These are phyloP conservation scores for Lagenaria siceraria DNA, from an alignment of 306 rosid species.

Conservation along the genomic window DNA sequence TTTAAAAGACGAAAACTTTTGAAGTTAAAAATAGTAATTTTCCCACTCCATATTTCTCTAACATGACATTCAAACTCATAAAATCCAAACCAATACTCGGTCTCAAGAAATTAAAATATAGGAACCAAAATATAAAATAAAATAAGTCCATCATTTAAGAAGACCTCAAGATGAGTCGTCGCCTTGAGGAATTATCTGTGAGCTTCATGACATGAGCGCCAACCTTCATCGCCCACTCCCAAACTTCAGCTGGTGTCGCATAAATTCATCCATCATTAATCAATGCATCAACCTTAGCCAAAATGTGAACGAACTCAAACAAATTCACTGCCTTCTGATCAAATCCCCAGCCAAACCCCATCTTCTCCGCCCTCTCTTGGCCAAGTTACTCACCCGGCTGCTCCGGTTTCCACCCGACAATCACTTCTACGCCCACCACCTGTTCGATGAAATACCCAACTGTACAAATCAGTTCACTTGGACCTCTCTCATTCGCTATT, in stretches of 20 bases:
- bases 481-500: conserved; percentile 47
- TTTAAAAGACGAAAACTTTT: too few species aligned
- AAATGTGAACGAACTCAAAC: conserved; percentile 29
- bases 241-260: background rate
- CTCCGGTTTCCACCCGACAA: conserved; percentile 14
- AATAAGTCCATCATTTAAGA: too few species aligned
- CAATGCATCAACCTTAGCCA: conserved; percentile 16
- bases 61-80: too few species aligned
- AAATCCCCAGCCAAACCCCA: conserved; percentile 20
- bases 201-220: background rate
- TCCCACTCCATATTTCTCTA: too few species aligned
- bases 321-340: conserved; percentile 37
- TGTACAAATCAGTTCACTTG: conserved; percentile 31
- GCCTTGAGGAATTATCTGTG: background rate
- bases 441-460: conserved; percentile 47
- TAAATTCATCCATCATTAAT: background rate
- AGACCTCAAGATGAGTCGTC: background rate
- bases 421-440: conserved; percentile 35
- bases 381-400: conserved; percentile 23
- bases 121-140: too few species aligned
- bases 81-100: too few species aligned
- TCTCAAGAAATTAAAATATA: too few species aligned
- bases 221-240: background rate
- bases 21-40: too few species aligned
- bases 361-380: conserved; percentile 14